phyloP scores from a whole-genome alignment of 495 filamentous ascomycete genomes.

The Podospora bellae-mahoneyi region DNA sequence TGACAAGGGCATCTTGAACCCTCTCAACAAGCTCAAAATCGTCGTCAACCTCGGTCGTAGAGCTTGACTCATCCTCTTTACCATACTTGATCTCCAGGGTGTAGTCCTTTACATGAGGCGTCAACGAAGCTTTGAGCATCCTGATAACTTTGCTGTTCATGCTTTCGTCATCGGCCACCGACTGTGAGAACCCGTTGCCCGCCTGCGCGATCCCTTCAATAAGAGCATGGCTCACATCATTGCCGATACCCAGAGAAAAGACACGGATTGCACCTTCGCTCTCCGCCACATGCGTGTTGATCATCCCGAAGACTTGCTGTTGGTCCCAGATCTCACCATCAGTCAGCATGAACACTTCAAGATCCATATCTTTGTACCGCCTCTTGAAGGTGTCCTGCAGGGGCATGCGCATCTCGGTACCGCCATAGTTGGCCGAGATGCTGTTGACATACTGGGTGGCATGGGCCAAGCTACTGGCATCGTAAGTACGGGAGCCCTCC shows the following conservation, averaged over 20 bases:
- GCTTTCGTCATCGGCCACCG: slow-evolving; percentile 55
- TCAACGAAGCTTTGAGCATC: slow-evolving; percentile 67
- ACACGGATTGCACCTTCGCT: slow-evolving; percentile 54
- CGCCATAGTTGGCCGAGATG: slow-evolving; percentile 56
- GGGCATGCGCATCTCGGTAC: slow-evolving; percentile 62
- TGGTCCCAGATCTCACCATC: slow-evolving; percentile 69
- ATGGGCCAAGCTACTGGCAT: slow-evolving; percentile 44
- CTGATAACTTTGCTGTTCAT: slow-evolving; percentile 62
- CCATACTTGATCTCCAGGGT: slow-evolving; percentile 58
- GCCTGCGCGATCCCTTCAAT: slow-evolving; percentile 65
- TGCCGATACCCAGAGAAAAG: slow-evolving; percentile 65
- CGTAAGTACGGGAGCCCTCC: slow-evolving; percentile 52
- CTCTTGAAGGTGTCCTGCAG: slow-evolving; percentile 50
- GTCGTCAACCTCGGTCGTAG: slow-evolving; percentile 34
- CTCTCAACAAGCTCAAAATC: slow-evolving; percentile 58
- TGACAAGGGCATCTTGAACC: slow-evolving; percentile 43
- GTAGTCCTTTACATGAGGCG: slow-evolving; percentile 59
- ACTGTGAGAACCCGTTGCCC: slow-evolving; percentile 64
- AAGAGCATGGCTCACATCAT: slow-evolving; percentile 57
- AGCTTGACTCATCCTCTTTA: slow-evolving; percentile 23
- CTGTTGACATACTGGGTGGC: slow-evolving; percentile 50
- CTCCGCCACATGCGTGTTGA: slow-evolving; percentile 48
- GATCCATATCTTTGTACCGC: slow-evolving; percentile 48
- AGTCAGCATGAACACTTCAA: slow-evolving; percentile 67
- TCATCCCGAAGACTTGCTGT: slow-evolving; percentile 50